Evolutionary conservation across 805 yeast genomes (phyloP), one percentile per base, ranked within the genome.

Genomic region (Tanozyma kutaoensis): DNA sequence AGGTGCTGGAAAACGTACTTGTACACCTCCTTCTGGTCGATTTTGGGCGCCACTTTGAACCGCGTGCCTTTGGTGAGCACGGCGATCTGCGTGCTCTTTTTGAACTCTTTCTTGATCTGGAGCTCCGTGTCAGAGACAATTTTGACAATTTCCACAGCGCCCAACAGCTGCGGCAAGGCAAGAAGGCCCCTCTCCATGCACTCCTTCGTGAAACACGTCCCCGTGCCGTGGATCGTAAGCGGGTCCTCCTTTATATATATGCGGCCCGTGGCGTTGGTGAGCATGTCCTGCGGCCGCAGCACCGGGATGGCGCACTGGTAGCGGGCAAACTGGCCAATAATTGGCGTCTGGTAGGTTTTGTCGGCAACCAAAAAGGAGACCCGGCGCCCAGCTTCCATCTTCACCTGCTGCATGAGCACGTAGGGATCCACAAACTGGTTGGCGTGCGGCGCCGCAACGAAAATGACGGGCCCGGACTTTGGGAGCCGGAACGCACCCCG

Each of bases 381-480:
- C 23, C 88, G 58, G 34, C 95, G 62, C 6, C 72, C 66, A 2
- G 78, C 66, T 31, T 71, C 72, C 27, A 60, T 58, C 39, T 74
- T 69, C 15, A 81, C 88, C 45, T 79, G 88, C 25, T 79, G 76
- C 79, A 82, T 76, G 25, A 91, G 59, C 27, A 91, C 66, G 26
- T 86, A 70, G 2, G 91, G 88, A 28, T 70, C 70, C 19, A 86
- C 84, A 46, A 86, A 86, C 53, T 82, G 94, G 45, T 82, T 82
- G n/a, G 95, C 93, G 56, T 88, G 98, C 2, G 97, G 97, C 2
- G 95, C 98, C 8, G 91, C 93, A 20, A 91, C 97, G 35, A 91
- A 76, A 29, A 88, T 77, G 7, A 85, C 76, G 0, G 97, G 88
- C 1, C 95, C 96, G 8, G 65, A 50, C 17, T 66, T 60, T 1